Evolutionary conservation across 805 yeast genomes (phyloP), one percentile per base, ranked within the genome.

Genomic region (Saccharomycopsis javanensis): DNA sequence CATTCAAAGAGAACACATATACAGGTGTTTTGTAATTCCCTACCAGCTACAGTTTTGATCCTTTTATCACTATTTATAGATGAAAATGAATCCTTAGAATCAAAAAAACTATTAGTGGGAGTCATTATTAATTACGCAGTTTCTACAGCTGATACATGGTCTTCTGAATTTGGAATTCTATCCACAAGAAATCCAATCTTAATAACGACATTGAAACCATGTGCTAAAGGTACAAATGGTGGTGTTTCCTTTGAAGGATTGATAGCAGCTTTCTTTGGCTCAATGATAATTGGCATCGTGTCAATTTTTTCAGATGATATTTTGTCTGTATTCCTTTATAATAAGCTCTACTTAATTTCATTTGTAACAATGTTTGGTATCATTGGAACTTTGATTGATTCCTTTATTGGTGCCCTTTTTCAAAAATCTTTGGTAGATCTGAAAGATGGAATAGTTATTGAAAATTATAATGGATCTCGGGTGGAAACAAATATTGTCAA

Each of bases 211-310:
- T 65, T 75, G 35, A 60, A 66, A 42, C 65, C 66, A 11, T 76
- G 77, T 52, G 78, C 79, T 2, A 72, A 71, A 20, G 79, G 79
- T 10, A 76, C 79, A 10, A 75, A 75, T 63, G 79, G 79, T 5
- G 79, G 78, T 16, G 70, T 75, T 1, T 66, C 78, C 0, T 61
- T 52, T 4, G 57, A 65, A 16, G 79, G 79, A 0, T 57, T 75
- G 10, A 31, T 62, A 1, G 71, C 72, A 15, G 79, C 75, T 1
- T 45, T 65, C 0, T 61, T 60, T 16, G 79, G 78, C 0, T 69
- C 76, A 1, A 62, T 67, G 5, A 56, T 69, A 6, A 67, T 75
- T 25, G 70, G 73, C 25, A 38, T 65, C 0, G 55, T 73, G 38
- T 11, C 51, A 30, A 46, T 27, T 33, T 18, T 52, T 18, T 20